phyloP scores from a whole-genome alignment of 208 protist genomes.

The Acanthamoeba quina region DNA sequence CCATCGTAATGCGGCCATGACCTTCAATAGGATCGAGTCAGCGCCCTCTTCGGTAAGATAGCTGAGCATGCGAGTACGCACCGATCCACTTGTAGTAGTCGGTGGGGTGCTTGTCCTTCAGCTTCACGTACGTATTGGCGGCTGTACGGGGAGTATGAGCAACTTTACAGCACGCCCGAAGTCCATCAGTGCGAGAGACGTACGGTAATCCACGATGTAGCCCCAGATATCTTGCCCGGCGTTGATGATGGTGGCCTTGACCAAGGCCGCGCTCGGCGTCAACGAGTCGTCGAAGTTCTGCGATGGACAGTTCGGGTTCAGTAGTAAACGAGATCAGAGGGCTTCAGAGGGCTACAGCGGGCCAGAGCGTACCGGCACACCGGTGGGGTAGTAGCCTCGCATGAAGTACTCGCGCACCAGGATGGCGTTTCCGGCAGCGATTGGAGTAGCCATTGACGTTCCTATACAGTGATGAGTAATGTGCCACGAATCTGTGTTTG shows the following conservation, averaged over 20 bases:
- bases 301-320: background rate
- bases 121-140: background rate
- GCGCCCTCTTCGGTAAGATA: background rate
- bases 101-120: background rate
- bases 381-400: conserved; percentile 41
- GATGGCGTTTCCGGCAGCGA: background rate
- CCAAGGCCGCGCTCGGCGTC: background rate
- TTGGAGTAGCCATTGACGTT: conserved; percentile 49
- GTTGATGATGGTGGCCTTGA: conserved; percentile 63
- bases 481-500: background rate
- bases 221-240: conserved; percentile 56
- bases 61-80: background rate
- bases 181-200: too few relatives aligned
- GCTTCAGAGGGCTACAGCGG: too few relatives aligned
- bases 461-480: background rate
- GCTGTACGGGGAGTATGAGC: background rate
- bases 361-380: background rate
- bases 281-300: conserved; percentile 16
- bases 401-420: conserved; percentile 53
- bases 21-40: background rate
- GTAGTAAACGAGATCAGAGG: background rate
- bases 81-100: conserved; percentile 37
- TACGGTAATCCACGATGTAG: conserved; percentile 18
- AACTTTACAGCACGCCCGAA: too few relatives aligned
- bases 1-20: conserved; percentile 44